Evolutionary conservation across 805 yeast species (phyloP), one percentile per base, ranked within the genome.

Genomic region (Ogataea siamensis): DNA sequence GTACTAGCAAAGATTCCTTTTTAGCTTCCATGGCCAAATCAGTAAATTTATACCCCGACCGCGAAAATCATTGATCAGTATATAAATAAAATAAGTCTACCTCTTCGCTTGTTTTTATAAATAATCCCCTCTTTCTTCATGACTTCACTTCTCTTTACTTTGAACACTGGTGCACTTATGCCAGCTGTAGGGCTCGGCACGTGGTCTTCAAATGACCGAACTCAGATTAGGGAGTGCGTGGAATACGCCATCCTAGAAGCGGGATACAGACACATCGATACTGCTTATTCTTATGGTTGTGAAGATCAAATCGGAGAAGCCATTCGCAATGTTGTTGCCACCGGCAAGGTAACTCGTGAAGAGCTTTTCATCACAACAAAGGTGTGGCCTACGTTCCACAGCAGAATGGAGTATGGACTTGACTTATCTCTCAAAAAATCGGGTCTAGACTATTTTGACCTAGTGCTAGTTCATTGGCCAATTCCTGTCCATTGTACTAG

Each of bases 381-480:
- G 14, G 37, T 49, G 3, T 39, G 49, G 32, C 50, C 51, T 7
- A 40, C 53, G 1, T 50, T 51, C 43, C 60, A 63, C 31, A 43
- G 59, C 9, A 59, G 58, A 34, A 60, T 62, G 7, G 63, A 52
- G 15, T 53, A 48, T 6, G 67, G 67, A 5, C 47, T 71, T 14
- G 62, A 64, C 7, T 45, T 42, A 10, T 67, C 74, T 8, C 58
- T 70, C 49, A 45, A 50, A 26, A 62, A 57, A 24, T 53, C 69
- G 35, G 63, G 59, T 2, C 38, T 66, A 27, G 73, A 67, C 22
- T 70, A 71, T 43, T 66, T 70, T 17, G 75, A 71, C 45, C 57
- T 71, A 40, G 63, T 66, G 47, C 60, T 70, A 46, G 60, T 68
- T 41, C 76, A 71, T 52, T 70, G 72, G 71, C 76, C 76, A 15